Conservation (phyloP, 2,329 filamentous ascomycete genomes). For the Epichloe baconii region DNA sequence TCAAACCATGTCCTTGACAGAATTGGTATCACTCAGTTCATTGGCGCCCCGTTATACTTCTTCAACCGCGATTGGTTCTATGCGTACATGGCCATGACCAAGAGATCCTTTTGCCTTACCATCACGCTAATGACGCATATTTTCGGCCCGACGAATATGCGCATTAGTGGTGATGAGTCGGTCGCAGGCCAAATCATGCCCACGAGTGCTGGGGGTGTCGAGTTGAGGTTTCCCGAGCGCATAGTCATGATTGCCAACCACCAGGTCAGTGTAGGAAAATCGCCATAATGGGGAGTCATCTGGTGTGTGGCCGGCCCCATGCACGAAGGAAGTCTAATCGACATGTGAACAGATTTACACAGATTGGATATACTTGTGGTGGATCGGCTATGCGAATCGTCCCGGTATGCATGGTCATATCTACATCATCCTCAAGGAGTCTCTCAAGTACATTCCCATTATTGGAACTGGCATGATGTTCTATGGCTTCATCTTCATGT, state of each 20-base stretch:
- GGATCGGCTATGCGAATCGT: conserved; percentile 69
- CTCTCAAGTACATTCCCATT: conserved; percentile 66
- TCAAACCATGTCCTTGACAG: conserved; percentile 22
- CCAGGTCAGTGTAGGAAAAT: conserved; percentile 37
- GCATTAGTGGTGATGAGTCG: conserved; percentile 71
- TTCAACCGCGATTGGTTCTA: conserved; percentile 69
- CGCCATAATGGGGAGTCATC: conserved; percentile 5
- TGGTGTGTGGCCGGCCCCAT: conserved; percentile 5
- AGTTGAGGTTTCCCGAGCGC: conserved; percentile 70
- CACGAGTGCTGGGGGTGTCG: conserved; percentile 56
- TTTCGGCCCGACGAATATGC: conserved; percentile 74
- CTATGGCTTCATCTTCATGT: conserved; percentile 83
- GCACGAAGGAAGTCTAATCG: not conserved
- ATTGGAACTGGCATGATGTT: conserved; percentile 74
- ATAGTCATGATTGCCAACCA: conserved; percentile 80
- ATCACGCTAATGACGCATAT: conserved; percentile 71
- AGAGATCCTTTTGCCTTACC: conserved; percentile 68
- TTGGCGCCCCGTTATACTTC: conserved; percentile 64
- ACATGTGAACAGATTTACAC: conserved; percentile 52
- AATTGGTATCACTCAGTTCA: conserved; percentile 57
- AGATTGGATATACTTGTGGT: conserved; percentile 89
- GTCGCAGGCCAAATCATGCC: conserved; percentile 62
- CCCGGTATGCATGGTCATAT: conserved; percentile 73
- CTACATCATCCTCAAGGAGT: conserved; percentile 85
- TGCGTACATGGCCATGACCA: conserved; percentile 76